Conservation (phyloP, 768 basidiomycete species). For the Psilocybe cyanescens region DNA sequence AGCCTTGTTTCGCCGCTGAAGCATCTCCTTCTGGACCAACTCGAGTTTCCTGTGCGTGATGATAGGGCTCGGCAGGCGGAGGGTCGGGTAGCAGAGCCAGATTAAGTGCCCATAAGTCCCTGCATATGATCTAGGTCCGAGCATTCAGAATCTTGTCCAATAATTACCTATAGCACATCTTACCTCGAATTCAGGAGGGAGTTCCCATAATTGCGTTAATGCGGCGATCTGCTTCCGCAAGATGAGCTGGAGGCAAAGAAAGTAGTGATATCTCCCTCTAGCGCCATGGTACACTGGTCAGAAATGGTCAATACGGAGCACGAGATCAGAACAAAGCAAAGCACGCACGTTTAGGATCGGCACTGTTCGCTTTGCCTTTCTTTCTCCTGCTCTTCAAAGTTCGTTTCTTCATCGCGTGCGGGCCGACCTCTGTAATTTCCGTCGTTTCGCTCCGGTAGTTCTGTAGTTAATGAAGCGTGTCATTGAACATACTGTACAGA, state of each 20-base stretch:
- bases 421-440: conserved; percentile 66
- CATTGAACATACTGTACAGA: background rate
- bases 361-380: conserved; percentile 51
- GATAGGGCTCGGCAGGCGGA: conserved; percentile 63
- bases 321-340: background rate
- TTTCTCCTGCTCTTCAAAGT: conserved; percentile 60
- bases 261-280: conserved; percentile 77
- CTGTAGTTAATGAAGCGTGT: conserved; percentile 38
- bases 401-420: conserved; percentile 68
- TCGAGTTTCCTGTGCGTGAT: conserved; percentile 40
- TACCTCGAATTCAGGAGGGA: conserved; percentile 84
- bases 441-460: conserved; percentile 82
- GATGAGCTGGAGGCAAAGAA: conserved; percentile 83
- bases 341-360: conserved; percentile 60
- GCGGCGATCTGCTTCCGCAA: conserved; percentile 75
- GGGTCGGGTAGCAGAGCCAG: conserved; percentile 64
- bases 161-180: background rate
- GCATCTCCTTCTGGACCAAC: conserved; percentile 6
- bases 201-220: conserved; percentile 64
- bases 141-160: background rate
- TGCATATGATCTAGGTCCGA: conserved; percentile 61
- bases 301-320: background rate
- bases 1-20: conserved; percentile 2
- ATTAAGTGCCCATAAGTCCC: conserved; percentile 82
- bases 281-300: conserved; percentile 81